phyloP scores from a whole-genome alignment of 2,329 filamentous ascomycete genomes.

The Penicillium sp. region DNA sequence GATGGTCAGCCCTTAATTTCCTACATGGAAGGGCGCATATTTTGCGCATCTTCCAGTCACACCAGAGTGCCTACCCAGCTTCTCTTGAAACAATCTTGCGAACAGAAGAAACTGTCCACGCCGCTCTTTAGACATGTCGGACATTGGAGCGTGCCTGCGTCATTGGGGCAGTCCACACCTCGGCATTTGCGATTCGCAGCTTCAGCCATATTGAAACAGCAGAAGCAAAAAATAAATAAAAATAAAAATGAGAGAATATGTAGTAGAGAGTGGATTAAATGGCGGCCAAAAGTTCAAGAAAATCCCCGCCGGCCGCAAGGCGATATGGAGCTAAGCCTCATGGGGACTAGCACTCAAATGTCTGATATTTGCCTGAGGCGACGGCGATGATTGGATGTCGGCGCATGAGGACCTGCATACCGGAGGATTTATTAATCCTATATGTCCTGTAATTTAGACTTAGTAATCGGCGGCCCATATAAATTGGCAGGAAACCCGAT shows the following conservation, averaged over 20 bases:
- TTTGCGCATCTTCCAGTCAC: slow-evolving; percentile 26
- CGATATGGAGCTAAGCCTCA: not conserved
- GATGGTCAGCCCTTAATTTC: slow-evolving; percentile 9
- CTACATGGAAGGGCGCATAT: slow-evolving; percentile 8
- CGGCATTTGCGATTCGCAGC: slow-evolving; percentile 57
- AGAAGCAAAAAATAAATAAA: not conserved
- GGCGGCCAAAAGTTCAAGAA: slow-evolving; percentile 5
- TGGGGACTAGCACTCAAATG: not conserved
- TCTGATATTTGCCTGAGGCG: not conserved
- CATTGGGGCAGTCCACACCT: slow-evolving; percentile 80
- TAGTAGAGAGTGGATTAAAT: not conserved
- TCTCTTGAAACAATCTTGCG: slow-evolving; percentile 97
- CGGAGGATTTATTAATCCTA: no score
- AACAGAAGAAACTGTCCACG: slow-evolving; percentile 93
- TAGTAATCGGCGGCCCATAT: no score
- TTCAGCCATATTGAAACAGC: slow-evolving; percentile 21
- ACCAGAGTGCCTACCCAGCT: slow-evolving; percentile 75
- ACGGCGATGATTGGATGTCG: not conserved
- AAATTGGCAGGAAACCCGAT: no score
- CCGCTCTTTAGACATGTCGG: slow-evolving; percentile 90
- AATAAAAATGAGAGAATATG: not conserved
- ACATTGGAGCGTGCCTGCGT: slow-evolving; percentile 83
- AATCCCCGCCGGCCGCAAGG: slow-evolving; percentile 5
- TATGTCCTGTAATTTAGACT: no score
- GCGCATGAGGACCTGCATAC: no score